These are phyloP conservation scores for Lenwebbia sp. DNA, from an alignment of 345 rosid genomes.

Conservation along the genomic window DNA sequence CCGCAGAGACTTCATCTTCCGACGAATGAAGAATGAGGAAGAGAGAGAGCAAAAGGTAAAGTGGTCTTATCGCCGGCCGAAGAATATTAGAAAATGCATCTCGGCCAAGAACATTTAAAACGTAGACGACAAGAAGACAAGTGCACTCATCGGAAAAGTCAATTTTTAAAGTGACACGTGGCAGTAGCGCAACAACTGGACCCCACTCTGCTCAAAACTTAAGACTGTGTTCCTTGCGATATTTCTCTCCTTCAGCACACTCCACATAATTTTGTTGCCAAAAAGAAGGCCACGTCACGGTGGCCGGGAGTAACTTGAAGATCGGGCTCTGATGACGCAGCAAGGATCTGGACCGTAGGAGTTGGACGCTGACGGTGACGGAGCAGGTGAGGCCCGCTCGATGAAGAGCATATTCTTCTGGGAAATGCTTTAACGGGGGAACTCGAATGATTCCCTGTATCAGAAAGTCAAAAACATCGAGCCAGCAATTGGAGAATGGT, in stretches of 20 bases:
- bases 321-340: background rate
- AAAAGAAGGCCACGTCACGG: background rate
- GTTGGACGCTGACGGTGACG: background rate
- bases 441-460: background rate
- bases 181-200: background rate
- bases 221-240: background rate
- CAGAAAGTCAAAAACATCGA: background rate
- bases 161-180: background rate
- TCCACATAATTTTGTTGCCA: background rate
- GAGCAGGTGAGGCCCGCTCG: background rate
- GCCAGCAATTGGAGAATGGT: background rate
- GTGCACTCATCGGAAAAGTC: background rate
- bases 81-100: background rate
- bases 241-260: background rate
- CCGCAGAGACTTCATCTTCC: constrained; percentile 29
- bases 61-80: background rate
- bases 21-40: background rate
- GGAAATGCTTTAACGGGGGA: background rate
- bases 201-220: background rate
- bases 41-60: background rate
- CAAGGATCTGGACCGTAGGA: background rate
- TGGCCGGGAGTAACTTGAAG: background rate
- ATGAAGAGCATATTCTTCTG: background rate
- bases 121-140: background rate
- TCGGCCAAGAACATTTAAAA: background rate